Evolutionary conservation across 441 rosid species (phyloP).

Genomic region (Eruca vesicaria): DNA sequence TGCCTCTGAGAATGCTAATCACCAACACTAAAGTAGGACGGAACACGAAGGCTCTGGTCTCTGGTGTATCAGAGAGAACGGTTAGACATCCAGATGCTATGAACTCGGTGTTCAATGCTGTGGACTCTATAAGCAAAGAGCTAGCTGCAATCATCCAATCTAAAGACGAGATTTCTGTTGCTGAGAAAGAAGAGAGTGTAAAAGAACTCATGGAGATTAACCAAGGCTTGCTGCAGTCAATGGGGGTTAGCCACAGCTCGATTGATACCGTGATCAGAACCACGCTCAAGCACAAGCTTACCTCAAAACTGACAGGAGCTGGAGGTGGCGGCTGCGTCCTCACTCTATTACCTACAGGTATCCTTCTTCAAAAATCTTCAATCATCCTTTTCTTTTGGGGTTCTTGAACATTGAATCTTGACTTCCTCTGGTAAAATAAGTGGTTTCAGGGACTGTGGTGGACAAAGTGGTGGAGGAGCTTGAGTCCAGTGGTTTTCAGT

Average conservation of each 20-base stretch:
- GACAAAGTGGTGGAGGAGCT: slow-evolving; percentile 66
- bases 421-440: slow-evolving; percentile 32
- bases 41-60: slow-evolving; percentile 86
- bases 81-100: slow-evolving; percentile 69
- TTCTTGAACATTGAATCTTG: slow-evolving; percentile 43
- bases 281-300: slow-evolving; percentile 72
- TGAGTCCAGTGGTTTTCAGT: slow-evolving; percentile 78
- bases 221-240: slow-evolving; percentile 84
- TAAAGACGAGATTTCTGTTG: slow-evolving; percentile 47
- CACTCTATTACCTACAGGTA: slow-evolving; percentile 85
- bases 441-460: slow-evolving; percentile 50
- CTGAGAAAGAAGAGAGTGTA: slow-evolving; percentile 64
- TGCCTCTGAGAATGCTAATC: slow-evolving; percentile 79
- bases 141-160: slow-evolving; percentile 57
- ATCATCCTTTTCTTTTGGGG: not conserved
- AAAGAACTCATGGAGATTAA: slow-evolving; percentile 90
- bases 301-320: slow-evolving; percentile 91
- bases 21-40: slow-evolving; percentile 93
- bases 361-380: slow-evolving; percentile 36
- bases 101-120: slow-evolving; percentile 67
- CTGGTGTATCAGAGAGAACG: slow-evolving; percentile 82
- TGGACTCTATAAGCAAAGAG: slow-evolving; percentile 82
- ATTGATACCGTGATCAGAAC: slow-evolving; percentile 79
- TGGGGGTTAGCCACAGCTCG: slow-evolving; percentile 93
- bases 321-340: slow-evolving; percentile 97